A percentile compares a stretch with the other conserved stretches of the same genome.
Conservation (phyloP, 768 basidiomycete species). For the Coprinopsis sp. region DNA sequence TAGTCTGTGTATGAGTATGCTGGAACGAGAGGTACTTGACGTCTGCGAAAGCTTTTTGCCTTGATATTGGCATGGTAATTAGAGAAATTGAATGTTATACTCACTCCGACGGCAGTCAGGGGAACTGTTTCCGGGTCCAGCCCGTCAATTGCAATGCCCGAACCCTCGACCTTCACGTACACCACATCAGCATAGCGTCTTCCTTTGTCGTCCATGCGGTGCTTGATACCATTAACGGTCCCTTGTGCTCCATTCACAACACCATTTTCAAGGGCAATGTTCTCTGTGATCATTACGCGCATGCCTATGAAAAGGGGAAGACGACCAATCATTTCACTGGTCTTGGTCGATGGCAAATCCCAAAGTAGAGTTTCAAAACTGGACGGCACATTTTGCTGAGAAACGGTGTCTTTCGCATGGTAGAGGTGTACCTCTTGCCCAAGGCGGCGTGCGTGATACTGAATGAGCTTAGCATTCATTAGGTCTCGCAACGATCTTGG, state of each 20-base stretch:
- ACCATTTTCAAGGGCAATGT: constrained; percentile 12
- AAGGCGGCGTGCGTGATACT: constrained; percentile 1
- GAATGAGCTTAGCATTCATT: constrained; percentile 6
- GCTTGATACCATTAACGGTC: background rate
- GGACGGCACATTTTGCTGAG: background rate
- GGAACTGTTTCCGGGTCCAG: background rate
- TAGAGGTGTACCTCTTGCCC: background rate
- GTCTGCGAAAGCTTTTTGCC: background rate
- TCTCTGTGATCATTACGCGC: constrained; percentile 18
- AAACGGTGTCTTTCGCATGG: background rate
- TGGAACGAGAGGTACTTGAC: background rate
- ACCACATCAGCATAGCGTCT: background rate
- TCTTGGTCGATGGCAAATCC: constrained; percentile 6
- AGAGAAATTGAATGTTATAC: background rate
- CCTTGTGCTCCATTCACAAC: too few species aligned
- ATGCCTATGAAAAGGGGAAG: constrained; percentile 15
- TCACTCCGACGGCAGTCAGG: background rate
- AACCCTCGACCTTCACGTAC: background rate
- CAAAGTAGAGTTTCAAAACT: constrained; percentile 4
- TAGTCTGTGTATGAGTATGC: constrained; percentile 3
- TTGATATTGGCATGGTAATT: background rate
- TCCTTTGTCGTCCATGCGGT: background rate
- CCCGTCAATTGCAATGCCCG: background rate
- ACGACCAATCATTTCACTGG: constrained; percentile 10
- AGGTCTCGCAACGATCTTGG: constrained; percentile 12